phyloP scores from a whole-genome alignment of 352 stramenopile species.

The Blastocystis sp. region DNA sequence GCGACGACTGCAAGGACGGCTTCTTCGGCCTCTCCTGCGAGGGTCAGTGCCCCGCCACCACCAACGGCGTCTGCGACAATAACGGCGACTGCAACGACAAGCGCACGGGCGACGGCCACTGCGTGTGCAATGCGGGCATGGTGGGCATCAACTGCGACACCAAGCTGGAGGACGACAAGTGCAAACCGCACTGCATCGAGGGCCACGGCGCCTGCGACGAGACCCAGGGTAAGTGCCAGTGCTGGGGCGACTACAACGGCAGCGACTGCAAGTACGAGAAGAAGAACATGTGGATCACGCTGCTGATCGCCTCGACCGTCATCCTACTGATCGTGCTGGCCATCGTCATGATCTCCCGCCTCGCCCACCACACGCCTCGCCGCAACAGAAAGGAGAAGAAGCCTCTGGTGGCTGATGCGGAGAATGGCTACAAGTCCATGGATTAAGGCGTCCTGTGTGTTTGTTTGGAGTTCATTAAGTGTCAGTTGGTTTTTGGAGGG shows the following conservation, averaged over 20 bases:
- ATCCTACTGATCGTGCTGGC: background rate
- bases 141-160: conserved; percentile 64
- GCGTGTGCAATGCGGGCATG: conserved; percentile 82
- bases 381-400: background rate
- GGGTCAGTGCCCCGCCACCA: conserved; percentile 77
- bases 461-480: background rate
- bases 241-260: conserved; percentile 18
- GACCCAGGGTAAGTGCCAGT: conserved; percentile 16
- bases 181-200: conserved; percentile 27
- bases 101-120: conserved; percentile 76
- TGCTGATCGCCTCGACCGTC: background rate
- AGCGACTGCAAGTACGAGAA: conserved; percentile 22
- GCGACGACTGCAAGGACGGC: conserved; percentile 80
- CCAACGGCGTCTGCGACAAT: conserved; percentile 81
- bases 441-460: background rate
- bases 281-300: background rate
- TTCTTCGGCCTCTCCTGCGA: conserved; percentile 79
- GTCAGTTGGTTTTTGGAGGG: too few relatives aligned
- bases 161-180: conserved; percentile 31
- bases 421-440: background rate
- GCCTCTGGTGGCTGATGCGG: background rate
- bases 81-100: conserved; percentile 80
- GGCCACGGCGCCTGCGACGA: conserved; percentile 40
- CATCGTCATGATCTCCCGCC: background rate
- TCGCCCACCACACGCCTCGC: background rate